A percentile compares a stretch with the other conserved stretches of the same genome.
Evolutionary conservation across 2,329 filamentous ascomycete genomes (phyloP).

Genomic region (Penicillium olsonii): DNA sequence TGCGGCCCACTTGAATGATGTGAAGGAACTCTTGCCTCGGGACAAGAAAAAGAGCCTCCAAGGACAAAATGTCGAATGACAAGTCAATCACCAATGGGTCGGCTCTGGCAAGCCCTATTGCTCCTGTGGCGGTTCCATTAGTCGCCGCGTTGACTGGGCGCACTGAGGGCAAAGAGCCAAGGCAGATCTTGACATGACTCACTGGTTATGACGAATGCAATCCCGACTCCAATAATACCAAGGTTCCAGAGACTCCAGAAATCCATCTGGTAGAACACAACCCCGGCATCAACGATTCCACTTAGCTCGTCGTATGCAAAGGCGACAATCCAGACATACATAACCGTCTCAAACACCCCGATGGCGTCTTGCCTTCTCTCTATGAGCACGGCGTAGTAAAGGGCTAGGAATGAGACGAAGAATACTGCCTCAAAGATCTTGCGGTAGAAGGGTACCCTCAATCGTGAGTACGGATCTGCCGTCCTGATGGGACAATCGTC

Average conservation of each 20-base stretch:
- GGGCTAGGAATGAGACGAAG: slow-evolving; percentile 71
- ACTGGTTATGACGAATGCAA: slow-evolving; percentile 72
- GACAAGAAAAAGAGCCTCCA: slow-evolving; percentile 88
- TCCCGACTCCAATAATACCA: slow-evolving; percentile 71
- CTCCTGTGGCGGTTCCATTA: slow-evolving; percentile 49
- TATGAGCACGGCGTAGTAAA: slow-evolving; percentile 87
- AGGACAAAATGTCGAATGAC: slow-evolving; percentile 83
- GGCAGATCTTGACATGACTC: slow-evolving; percentile 44
- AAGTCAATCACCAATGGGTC: slow-evolving; percentile 68
- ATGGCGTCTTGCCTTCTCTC: slow-evolving; percentile 68
- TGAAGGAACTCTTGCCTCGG: slow-evolving; percentile 54
- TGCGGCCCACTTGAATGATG: slow-evolving; percentile 1
- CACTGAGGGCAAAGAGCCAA: slow-evolving; percentile 14
- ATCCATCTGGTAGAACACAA: slow-evolving; percentile 80
- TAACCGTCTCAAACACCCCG: slow-evolving; percentile 67
- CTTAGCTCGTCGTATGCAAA: slow-evolving; percentile 87
- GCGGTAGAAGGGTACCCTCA: slow-evolving; percentile 79
- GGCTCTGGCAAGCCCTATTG: slow-evolving; percentile 64
- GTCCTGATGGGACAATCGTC: slow-evolving; percentile 39
- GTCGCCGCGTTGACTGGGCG: neutral
- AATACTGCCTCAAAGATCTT: slow-evolving; percentile 83
- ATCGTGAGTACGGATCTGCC: slow-evolving; percentile 72
- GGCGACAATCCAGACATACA: slow-evolving; percentile 84
- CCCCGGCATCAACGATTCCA: slow-evolving; percentile 82
- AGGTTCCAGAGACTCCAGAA: slow-evolving; percentile 78